Percentiles rank a stretch among this genome's conserved stretches.
These are phyloP conservation scores for Murraya paniculata DNA, from an alignment of 345 rosid species.

Conservation along the genomic window DNA sequence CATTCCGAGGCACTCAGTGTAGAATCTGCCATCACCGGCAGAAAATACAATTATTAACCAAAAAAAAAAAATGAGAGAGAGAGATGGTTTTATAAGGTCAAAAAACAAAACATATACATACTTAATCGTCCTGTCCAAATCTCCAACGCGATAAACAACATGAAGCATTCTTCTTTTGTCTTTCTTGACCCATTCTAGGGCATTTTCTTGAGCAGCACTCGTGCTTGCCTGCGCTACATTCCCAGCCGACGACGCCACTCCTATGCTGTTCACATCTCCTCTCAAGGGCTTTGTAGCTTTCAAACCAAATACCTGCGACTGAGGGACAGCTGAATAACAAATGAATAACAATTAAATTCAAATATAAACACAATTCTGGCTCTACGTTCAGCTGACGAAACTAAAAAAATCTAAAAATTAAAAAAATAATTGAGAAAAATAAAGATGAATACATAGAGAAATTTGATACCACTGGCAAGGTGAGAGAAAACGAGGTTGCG, in stretches of 20 bases:
- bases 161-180: constrained; percentile 93
- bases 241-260: constrained; percentile 51
- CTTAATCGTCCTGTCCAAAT: constrained; percentile 93
- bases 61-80: not conserved
- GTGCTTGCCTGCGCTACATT: constrained; percentile 64
- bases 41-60: not conserved
- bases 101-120: constrained; percentile 20
- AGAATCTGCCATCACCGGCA: constrained; percentile 55
- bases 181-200: constrained; percentile 55
- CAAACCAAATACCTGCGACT: constrained; percentile 45
- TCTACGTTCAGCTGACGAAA: not conserved
- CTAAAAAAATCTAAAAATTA: not conserved
- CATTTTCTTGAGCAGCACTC: constrained; percentile 55
- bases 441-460: not conserved
- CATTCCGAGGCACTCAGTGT: constrained; percentile 97
- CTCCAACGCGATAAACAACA: constrained; percentile 98
- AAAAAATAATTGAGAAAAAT: not conserved
- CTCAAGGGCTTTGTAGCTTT: constrained; percentile 47
- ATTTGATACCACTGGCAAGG: constrained; percentile 42
- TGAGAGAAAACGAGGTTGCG: constrained; percentile 43
- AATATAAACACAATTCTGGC: not conserved
- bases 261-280: constrained; percentile 36
- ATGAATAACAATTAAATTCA: constrained; percentile 5
- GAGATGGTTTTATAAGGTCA: not conserved
- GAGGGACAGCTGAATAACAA: constrained; percentile 52